These are phyloP conservation scores for Blastomyces parvus DNA, from an alignment of 2,329 filamentous ascomycete species.

Conservation along the genomic window DNA sequence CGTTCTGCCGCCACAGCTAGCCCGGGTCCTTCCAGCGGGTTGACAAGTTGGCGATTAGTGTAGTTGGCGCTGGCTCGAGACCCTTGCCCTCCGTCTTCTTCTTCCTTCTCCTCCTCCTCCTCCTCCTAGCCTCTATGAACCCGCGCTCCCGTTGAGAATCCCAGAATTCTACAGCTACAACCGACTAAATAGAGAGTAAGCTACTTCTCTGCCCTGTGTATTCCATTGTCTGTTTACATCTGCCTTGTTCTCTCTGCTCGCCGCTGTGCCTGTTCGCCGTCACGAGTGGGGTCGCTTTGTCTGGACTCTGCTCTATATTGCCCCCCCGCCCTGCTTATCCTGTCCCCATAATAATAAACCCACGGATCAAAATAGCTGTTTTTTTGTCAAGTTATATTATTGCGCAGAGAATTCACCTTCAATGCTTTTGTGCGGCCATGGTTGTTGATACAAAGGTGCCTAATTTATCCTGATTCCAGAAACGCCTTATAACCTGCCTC, in stretches of 20 bases:
- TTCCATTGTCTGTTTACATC: neutral
- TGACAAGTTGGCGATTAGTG: no score
- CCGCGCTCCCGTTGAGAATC: neutral
- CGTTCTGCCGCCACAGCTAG: no score
- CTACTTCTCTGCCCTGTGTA: neutral
- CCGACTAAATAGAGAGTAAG: neutral
- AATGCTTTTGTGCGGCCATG: neutral
- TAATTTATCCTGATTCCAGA: neutral
- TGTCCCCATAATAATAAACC: neutral
- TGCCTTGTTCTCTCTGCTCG: no score
- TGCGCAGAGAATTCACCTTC: neutral
- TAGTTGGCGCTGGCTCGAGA: no score
- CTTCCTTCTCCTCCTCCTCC: no score
- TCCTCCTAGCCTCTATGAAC: no score
- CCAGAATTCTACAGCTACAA: neutral
- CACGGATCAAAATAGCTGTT: neutral
- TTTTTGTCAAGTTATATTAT: neutral
- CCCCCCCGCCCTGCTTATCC: neutral
- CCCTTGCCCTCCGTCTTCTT: no score
- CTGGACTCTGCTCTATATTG: neutral
- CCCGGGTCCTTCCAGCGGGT: no score
- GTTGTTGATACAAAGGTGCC: neutral
- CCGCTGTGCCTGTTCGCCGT: neutral
- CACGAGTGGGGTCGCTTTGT: neutral
- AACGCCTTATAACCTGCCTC: neutral